Conservation (phyloP, 768 basidiomycete genomes). For the Crassisporium funariophilum region DNA sequence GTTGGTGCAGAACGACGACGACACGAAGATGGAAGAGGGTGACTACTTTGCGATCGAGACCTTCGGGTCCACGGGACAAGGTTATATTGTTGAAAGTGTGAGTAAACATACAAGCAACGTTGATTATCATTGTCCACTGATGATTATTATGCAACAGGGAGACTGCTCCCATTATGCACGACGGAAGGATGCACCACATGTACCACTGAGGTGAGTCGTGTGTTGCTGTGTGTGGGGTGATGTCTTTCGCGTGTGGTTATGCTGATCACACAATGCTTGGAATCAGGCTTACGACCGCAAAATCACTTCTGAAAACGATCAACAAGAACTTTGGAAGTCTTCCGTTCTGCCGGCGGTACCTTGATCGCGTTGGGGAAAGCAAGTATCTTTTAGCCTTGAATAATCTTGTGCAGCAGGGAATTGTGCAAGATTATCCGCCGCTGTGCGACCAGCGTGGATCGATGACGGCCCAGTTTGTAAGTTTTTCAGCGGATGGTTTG, state of each 20-base stretch:
- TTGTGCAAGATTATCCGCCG: constrained; percentile 93
- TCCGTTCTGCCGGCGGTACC: constrained; percentile 93
- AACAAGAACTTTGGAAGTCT: constrained; percentile 92
- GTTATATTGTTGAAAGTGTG: constrained; percentile 82
- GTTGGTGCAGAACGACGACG: constrained; percentile 86
- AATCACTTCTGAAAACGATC: constrained; percentile 83
- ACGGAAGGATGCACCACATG: constrained; percentile 66
- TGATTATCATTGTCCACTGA: neutral
- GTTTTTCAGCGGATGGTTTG: constrained; percentile 23
- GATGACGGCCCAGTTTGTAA: constrained; percentile 93
- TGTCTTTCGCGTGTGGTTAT: constrained; percentile 6
- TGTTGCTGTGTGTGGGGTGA: neutral
- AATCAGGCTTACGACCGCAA: constrained; percentile 79
- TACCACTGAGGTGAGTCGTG: constrained; percentile 66
- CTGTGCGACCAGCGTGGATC: constrained; percentile 80
- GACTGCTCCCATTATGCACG: constrained; percentile 94
- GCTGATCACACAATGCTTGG: constrained; percentile 4
- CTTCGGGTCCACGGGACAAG: constrained; percentile 95
- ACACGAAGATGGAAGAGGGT: constrained; percentile 98
- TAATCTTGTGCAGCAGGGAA: constrained; percentile 82
- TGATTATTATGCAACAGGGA: constrained; percentile 51
- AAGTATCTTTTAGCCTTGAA: constrained; percentile 94
- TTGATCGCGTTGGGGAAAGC: constrained; percentile 90
- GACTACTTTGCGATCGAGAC: constrained; percentile 99
- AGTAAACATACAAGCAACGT: constrained; percentile 16